Conservation (phyloP, 306 rosid genomes). For the Pachyrhizus erosus region DNA sequence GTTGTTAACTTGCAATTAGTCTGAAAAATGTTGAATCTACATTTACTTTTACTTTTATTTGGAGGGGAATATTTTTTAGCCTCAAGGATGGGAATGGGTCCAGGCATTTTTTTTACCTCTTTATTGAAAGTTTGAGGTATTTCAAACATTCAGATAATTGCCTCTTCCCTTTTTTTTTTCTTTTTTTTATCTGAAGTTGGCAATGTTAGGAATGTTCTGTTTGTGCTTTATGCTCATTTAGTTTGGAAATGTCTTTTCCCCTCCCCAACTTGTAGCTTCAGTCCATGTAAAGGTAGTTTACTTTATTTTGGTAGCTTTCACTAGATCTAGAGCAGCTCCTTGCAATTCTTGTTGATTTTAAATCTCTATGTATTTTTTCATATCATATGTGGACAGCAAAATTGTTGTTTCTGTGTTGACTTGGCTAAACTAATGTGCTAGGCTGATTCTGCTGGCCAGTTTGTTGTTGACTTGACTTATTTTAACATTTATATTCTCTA, state of each 20-base stretch:
- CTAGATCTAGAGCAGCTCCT: constrained; percentile 7
- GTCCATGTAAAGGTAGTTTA: constrained; percentile 6
- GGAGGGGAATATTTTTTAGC: constrained; percentile 12
- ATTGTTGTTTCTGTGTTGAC: constrained; percentile 9
- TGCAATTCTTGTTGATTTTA: constrained; percentile 21
- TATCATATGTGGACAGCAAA: constrained; percentile 5
- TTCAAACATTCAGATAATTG: constrained; percentile 13
- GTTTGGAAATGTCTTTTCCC: constrained; percentile 21
- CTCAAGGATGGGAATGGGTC: neutral
- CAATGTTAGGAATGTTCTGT: constrained; percentile 26
- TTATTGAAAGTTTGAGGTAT: constrained; percentile 31
- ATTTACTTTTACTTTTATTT: constrained; percentile 20
- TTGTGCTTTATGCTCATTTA: constrained; percentile 23
- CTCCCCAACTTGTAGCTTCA: constrained; percentile 21
- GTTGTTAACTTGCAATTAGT: neutral
- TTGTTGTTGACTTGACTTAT: neutral
- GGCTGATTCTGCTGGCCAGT: constrained; percentile 19
- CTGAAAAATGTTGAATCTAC: constrained; percentile 29
- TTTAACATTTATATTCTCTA: neutral
- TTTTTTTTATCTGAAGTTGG: constrained; percentile 27
- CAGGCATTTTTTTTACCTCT: constrained; percentile 21
- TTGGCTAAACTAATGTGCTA: constrained; percentile 7
- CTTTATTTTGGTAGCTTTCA: constrained; percentile 35
- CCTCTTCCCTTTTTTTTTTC: constrained; percentile 16
- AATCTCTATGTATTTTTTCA: constrained; percentile 1